A percentile compares a stretch with the other conserved stretches of the same genome.
phyloP scores from a whole-genome alignment of 495 filamentous ascomycete species.

The Penicillium riverlandense region DNA sequence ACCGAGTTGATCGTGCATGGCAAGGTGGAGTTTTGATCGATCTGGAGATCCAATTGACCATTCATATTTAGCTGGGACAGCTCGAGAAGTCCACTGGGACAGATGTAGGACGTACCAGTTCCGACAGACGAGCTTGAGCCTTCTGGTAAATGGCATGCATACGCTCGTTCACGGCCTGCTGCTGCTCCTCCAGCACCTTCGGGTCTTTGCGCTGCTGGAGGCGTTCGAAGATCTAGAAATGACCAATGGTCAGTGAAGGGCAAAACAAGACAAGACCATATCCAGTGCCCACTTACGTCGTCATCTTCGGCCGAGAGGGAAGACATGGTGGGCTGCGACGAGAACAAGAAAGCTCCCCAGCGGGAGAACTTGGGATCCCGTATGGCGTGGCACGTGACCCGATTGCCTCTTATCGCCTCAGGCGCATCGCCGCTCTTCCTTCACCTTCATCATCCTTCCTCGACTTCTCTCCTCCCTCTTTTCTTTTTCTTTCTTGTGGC shows the following conservation, averaged over 20 bases:
- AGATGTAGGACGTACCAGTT: conserved; percentile 31
- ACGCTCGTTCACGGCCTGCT: conserved; percentile 54
- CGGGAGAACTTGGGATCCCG: too few species aligned
- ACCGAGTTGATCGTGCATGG: conserved; percentile 76
- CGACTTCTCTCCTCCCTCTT: conserved; percentile 5
- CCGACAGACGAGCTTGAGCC: conserved; percentile 53
- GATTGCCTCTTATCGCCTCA: too few species aligned
- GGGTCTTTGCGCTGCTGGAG: conserved; percentile 57
- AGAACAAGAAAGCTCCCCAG: conserved; percentile 16
- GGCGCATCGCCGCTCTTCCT: too few species aligned
- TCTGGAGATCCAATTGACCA: conserved; percentile 34
- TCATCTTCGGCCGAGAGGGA: conserved; percentile 36
- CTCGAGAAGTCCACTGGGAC: background rate
- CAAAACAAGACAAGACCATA: background rate
- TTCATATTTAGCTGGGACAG: conserved; percentile 9
- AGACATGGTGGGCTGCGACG: conserved; percentile 36
- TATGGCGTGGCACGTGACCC: too few species aligned
- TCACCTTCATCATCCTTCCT: background rate
- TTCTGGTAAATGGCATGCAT: conserved; percentile 59
- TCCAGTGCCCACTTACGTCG: conserved; percentile 18
- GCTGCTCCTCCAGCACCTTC: conserved; percentile 51
- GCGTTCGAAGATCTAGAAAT: conserved; percentile 54
- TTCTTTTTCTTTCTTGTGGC: background rate
- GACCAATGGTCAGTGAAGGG: conserved; percentile 1
- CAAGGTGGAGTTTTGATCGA: conserved; percentile 71